These are phyloP conservation scores for Poronia punctata DNA, from an alignment of 495 filamentous ascomycete genomes.

Conservation along the genomic window DNA sequence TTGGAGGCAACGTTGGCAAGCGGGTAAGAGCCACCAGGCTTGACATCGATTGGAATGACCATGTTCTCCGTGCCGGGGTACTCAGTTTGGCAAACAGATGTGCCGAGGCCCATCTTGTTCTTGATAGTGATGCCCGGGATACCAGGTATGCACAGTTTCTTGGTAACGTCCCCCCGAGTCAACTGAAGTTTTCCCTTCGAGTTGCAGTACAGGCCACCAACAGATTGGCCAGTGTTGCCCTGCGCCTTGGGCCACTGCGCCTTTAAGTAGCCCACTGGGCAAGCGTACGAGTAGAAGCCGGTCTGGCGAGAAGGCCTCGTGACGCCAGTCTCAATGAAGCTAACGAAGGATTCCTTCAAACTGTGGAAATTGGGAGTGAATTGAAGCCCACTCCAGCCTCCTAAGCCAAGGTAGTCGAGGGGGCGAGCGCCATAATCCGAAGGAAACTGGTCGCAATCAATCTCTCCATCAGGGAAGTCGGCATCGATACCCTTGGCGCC, in stretches of 20 bases:
- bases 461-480: slow-evolving; percentile 70
- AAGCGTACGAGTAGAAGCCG: slow-evolving; percentile 89
- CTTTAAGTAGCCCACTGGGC: slow-evolving; percentile 87
- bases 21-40: slow-evolving; percentile 45
- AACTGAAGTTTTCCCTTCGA: slow-evolving; percentile 65
- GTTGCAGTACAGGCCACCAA: slow-evolving; percentile 84
- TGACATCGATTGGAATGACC: slow-evolving; percentile 64
- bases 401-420: slow-evolving; percentile 58
- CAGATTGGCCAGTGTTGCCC: slow-evolving; percentile 74
- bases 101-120: slow-evolving; percentile 59
- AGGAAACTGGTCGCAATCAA: slow-evolving; percentile 70
- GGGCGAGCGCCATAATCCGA: slow-evolving; percentile 73
- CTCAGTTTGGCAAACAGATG: slow-evolving; percentile 87
- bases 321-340: slow-evolving; percentile 57
- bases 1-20: slow-evolving; percentile 67
- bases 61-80: slow-evolving; percentile 88
- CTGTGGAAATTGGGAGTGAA: slow-evolving; percentile 30
- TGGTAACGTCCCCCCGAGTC: slow-evolving; percentile 57
- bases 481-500: slow-evolving; percentile 51
- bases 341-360: slow-evolving; percentile 27
- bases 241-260: slow-evolving; percentile 81
- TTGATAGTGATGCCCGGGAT: slow-evolving; percentile 60
- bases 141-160: slow-evolving; percentile 70
- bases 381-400: slow-evolving; percentile 80
- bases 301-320: slow-evolving; percentile 50